Evolutionary conservation across 108 stramenopile genomes (phyloP).

Genomic region (Skeletonema menzelii): DNA sequence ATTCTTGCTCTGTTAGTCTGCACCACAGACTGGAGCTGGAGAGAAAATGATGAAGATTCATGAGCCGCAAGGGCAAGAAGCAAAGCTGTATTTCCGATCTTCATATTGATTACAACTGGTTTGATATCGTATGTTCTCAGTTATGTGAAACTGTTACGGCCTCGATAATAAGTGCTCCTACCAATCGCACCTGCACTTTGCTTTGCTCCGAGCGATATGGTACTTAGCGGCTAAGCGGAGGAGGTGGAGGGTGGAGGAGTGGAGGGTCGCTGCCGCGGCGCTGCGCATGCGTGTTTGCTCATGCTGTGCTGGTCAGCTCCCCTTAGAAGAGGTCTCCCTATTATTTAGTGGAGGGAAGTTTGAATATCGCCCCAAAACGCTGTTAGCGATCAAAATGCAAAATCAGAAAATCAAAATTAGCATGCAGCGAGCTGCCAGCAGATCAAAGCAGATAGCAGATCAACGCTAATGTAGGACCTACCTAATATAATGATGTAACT

Average conservation of each 20-base stretch:
- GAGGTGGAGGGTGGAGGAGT: no score
- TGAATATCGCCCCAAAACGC: background rate
- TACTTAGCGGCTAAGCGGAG: no score
- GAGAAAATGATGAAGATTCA: background rate
- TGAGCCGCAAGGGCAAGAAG: background rate
- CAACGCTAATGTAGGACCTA: no score
- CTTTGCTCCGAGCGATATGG: no score
- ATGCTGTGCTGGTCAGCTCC: background rate
- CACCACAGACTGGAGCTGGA: background rate
- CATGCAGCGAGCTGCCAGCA: no score
- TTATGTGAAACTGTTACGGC: background rate
- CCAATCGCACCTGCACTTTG: no score
- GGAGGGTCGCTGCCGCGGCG: no score
- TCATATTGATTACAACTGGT: background rate
- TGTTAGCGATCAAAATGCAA: background rate
- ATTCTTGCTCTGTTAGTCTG: background rate
- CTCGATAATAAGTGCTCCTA: background rate
- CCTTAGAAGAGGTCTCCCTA: background rate
- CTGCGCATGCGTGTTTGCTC: background rate
- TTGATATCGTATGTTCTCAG: background rate
- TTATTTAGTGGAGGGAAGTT: conserved; percentile 4
- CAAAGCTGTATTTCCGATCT: background rate
- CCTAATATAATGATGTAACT: no score
- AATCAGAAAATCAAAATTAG: no score
- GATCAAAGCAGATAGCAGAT: no score